Base-by-base conservation (phyloP, 2,329 filamentous ascomycete species). In the Penicillium sp. region DNA sequence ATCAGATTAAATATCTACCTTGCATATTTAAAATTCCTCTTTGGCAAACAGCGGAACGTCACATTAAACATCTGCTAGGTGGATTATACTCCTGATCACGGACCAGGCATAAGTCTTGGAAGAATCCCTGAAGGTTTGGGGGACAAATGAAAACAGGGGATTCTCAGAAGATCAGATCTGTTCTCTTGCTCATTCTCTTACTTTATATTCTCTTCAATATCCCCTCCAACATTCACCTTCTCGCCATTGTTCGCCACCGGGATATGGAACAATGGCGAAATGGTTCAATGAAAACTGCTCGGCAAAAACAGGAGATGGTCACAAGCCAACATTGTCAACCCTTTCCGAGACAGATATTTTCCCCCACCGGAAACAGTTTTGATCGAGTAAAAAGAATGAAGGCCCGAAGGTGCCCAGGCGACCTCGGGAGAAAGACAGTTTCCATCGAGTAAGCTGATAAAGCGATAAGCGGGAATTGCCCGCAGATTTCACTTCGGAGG, bases 41-140 rank as follows among this genome's bases (percentile, higher is more conserved):
- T n/a, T 10, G 8, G 8, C 17, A 31, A 74, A n/a, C 68, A 80
- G 49, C 73, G 75, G 33, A 41, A 57, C 19, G 41, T 60, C n/a
- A n/a, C 17, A 54, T 54, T 60, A 54, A 57, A 54, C 54, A 57
- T 50, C 25, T 52, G 13, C 15, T n/a, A 21, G 23, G 51, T 47
- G 31, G 33, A 29, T 53, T 46, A 43, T 6, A 12, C 21, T 54
- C 17, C 29, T 31, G n/a, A 31, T 23, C 31, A n/a, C 42, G 40
- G 29, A 21, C 52, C 52, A 29, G 33, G 23, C 38, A 42, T 13
- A 6, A 27, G 37, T 33, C 38, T 25, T n/a, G 27, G 29, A 52
- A 27, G 25, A 19, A 52, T 35, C 50, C 50, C 50, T 43, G 50
- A 15, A 52, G 17, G 21, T 35, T 47, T 31, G 29, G 3, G 17